phyloP scores from a whole-genome alignment of 1,139 yeast genomes.

The Nadsonia starkeyi-henricii region DNA sequence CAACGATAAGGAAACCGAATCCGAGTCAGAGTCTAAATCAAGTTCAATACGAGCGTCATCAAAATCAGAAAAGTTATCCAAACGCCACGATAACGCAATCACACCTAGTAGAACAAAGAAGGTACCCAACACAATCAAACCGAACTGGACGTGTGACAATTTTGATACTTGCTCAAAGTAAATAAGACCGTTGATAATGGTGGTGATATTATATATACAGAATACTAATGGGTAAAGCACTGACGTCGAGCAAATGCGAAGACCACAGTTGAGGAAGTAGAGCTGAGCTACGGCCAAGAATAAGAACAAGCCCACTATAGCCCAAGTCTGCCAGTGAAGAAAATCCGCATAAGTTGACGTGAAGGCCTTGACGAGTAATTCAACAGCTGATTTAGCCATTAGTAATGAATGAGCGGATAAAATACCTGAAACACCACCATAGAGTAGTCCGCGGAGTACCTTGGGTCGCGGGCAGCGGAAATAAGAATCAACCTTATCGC shows the following conservation, averaged over 20 bases:
- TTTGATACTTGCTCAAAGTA: constrained; percentile 41
- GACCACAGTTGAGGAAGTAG: constrained; percentile 59
- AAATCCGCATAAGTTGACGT: constrained; percentile 22
- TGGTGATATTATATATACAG: constrained; percentile 64
- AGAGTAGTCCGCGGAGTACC: constrained; percentile 23
- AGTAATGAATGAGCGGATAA: constrained; percentile 76
- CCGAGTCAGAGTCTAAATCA: background rate
- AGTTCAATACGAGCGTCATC: too few species aligned
- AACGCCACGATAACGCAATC: constrained; percentile 34
- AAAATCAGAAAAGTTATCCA: background rate
- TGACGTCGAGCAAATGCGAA: constrained; percentile 60
- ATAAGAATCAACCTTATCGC: background rate
- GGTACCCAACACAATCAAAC: constrained; percentile 39
- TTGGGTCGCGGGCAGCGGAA: background rate
- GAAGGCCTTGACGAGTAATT: constrained; percentile 33
- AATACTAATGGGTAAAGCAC: constrained; percentile 75
- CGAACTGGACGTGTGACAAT: constrained; percentile 27
- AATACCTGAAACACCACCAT: constrained; percentile 63
- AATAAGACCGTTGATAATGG: constrained; percentile 58
- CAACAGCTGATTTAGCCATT: constrained; percentile 73
- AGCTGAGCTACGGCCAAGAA: constrained; percentile 61
- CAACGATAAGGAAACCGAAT: background rate
- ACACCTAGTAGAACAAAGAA: constrained; percentile 39
- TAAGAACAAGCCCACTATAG: constrained; percentile 47
- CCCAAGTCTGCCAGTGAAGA: constrained; percentile 27